phyloP scores from a whole-genome alignment of 345 rosid genomes.

The Acer negundo region DNA sequence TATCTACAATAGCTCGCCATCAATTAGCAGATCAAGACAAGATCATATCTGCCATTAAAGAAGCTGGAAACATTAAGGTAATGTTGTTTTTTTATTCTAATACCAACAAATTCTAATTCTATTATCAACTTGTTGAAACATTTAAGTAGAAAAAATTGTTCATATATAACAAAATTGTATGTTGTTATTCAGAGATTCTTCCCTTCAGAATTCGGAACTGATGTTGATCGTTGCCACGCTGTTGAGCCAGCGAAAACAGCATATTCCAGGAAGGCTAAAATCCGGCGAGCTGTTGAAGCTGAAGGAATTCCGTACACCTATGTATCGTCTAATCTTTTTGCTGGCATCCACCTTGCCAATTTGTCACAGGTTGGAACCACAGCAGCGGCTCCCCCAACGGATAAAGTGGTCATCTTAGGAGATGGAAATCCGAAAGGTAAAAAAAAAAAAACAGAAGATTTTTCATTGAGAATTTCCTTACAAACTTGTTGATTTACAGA shows the following conservation, averaged over 20 bases:
- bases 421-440: slow-evolving; percentile 61
- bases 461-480: neutral
- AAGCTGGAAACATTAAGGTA: slow-evolving; percentile 68
- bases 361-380: slow-evolving; percentile 49
- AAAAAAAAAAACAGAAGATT: neutral
- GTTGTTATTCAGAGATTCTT: slow-evolving; percentile 45
- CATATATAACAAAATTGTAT: too few relatives aligned
- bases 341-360: slow-evolving; percentile 47
- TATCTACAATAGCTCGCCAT: slow-evolving; percentile 43
- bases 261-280: slow-evolving; percentile 31
- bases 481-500: neutral
- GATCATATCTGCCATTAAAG: slow-evolving; percentile 62
- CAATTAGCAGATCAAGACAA: slow-evolving; percentile 44
- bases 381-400: slow-evolving; percentile 41
- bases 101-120: neutral
- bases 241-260: slow-evolving; percentile 50
- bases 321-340: slow-evolving; percentile 48
- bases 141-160: too few relatives aligned
- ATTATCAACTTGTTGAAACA: too few relatives aligned
- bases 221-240: slow-evolving; percentile 43
- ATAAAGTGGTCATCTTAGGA: slow-evolving; percentile 50
- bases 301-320: slow-evolving; percentile 49
- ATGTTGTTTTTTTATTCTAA: neutral
- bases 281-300: slow-evolving; percentile 44
- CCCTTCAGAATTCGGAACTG: slow-evolving; percentile 67